Base-by-base conservation (phyloP, 192 early-diverging fungal genomes). In the Umbelopsis sp. region DNA sequence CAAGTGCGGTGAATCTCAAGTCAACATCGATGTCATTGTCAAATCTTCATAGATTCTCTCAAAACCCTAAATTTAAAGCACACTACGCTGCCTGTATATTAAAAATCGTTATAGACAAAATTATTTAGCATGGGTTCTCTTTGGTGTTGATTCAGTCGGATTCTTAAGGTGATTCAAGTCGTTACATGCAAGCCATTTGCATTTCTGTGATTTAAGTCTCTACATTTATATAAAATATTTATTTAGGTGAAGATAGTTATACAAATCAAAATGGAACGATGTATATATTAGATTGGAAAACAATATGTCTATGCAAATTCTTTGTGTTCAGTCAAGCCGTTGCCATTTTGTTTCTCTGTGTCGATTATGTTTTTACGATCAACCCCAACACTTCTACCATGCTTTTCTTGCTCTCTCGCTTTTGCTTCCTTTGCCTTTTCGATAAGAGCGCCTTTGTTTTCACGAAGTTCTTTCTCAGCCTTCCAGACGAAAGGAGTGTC, bases 401-500 rank as follows among this genome's bases (percentile, higher is more conserved):
- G 56, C 31, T 20, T 62, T 4, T 62, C 16, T 22, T 34, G 17
- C 0, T 20, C 56, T 20, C 17, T 26, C 17, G 2, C 56, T 34
- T 62, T 62, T 1, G 56, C 56, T 17, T 62, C 31, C 26, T 62
- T 62, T 20, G 31, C 56, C 20, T 62, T 62, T 1, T 29, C 31
- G 5, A 62, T 20, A 32, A 62, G 26, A 16, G 56, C 56, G 11
- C 3, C 29, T 32, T 26, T 73, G 17, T 26, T 44, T 10, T 68
- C 49, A 22, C 54, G 56, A 44, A 75, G 41, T 38, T 77, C 75
- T 14, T 68, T 72, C 54, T 77, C 70, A 9, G 70, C 65, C 17
- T 72, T 67, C 75, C 75, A 77, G 0, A 77, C 75, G n/a, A 77
- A 45, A 2, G 47, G 31, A 24, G 75, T 72, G 22, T 72, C 34